phyloP scores from a whole-genome alignment of 169 alveolate species.

The Blepharisma undulans region DNA sequence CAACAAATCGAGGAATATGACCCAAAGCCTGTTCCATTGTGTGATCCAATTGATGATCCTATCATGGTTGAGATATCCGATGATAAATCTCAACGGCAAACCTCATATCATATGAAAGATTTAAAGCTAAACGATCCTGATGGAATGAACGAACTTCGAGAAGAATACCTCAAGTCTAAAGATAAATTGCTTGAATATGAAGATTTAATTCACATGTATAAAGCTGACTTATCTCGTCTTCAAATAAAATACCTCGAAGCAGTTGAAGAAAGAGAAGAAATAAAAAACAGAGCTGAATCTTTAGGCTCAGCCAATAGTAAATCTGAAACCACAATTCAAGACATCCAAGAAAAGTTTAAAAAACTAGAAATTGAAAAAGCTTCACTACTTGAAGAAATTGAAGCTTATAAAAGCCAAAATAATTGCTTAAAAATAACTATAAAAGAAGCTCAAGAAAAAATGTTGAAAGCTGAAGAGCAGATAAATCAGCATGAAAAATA shows the following conservation, averaged over 20 bases:
- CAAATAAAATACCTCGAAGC: not conserved
- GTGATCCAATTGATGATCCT: not conserved
- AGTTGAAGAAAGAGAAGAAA: slow-evolving; percentile 13
- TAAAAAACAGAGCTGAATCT: not conserved
- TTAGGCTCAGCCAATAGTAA: not conserved
- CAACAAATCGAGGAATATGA: not conserved
- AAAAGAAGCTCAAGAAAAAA: not conserved
- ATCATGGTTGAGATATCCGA: not conserved
- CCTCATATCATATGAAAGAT: not conserved
- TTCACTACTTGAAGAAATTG: not conserved
- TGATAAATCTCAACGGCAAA: not conserved
- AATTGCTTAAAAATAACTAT: slow-evolving; percentile 7
- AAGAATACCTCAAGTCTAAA: not conserved
- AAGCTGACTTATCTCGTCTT: not conserved
- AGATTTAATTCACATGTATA: slow-evolving; percentile 15
- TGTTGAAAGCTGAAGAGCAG: not conserved
- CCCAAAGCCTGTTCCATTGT: not conserved
- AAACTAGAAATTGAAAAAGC: not conserved
- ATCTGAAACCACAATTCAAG: not conserved
- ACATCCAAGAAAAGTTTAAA: not conserved
- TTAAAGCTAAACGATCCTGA: not conserved
- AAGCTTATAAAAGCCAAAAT: slow-evolving; percentile 30
- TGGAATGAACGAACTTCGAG: not conserved
- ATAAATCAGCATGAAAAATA: not conserved
- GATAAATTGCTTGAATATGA: not conserved